A percentile compares a stretch with the other conserved stretches of the same genome.
These are phyloP conservation scores for Warburgia ugandensis DNA, from an alignment of 164 flowering plant species.

Conservation along the genomic window DNA sequence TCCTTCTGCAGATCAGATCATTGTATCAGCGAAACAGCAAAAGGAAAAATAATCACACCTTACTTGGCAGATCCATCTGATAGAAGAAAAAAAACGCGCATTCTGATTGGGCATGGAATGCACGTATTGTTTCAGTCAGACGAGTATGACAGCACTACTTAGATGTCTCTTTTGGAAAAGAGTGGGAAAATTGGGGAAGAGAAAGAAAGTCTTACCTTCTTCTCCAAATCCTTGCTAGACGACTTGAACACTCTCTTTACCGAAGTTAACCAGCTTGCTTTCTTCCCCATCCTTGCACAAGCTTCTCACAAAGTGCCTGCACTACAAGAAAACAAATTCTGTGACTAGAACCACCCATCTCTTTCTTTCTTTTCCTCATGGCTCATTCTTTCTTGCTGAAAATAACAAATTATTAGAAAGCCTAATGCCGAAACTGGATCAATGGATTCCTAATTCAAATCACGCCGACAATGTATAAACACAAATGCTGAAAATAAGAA, in stretches of 20 bases:
- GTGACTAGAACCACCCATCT: background rate
- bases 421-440: too few species aligned
- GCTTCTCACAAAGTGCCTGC: background rate
- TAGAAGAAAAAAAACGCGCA: background rate
- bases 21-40: background rate
- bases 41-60: background rate
- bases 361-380: background rate
- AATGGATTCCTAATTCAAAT: too few species aligned
- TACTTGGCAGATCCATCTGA: background rate
- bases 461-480: too few species aligned
- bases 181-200: background rate
- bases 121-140: background rate
- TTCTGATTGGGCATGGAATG: background rate
- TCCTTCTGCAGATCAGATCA: conserved; percentile 36
- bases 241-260: conserved; percentile 25
- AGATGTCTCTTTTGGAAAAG: background rate
- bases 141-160: background rate
- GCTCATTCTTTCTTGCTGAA: background rate
- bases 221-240: conserved; percentile 13
- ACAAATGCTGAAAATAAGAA: too few species aligned
- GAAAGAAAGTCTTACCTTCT: conserved; percentile 9
- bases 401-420: background rate
- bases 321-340: background rate
- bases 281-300: conserved; percentile 18
- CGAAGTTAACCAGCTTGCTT: conserved; percentile 20